phyloP scores from a whole-genome alignment of 805 yeast genomes.

The Kockiozyma suomiensis region DNA sequence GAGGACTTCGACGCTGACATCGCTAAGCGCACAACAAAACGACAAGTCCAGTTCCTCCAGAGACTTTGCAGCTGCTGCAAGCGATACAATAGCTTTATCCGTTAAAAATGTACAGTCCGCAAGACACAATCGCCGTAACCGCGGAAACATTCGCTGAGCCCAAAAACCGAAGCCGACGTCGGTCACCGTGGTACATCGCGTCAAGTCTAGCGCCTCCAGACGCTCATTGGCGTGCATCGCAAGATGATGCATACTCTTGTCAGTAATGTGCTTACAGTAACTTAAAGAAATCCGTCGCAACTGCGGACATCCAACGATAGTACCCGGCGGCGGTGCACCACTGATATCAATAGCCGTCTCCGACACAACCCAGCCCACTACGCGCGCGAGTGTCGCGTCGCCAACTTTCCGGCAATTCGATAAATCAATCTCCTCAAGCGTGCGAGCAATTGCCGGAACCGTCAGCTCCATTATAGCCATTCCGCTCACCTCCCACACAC shows the following conservation, averaged over 20 bases:
- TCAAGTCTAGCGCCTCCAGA: slow-evolving; percentile 59
- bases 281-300: slow-evolving; percentile 59
- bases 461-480: slow-evolving; percentile 82
- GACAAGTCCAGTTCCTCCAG: slow-evolving; percentile 62
- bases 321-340: slow-evolving; percentile 27
- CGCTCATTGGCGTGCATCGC: slow-evolving; percentile 60
- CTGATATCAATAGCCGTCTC: slow-evolving; percentile 8
- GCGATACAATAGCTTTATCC: slow-evolving; percentile 62
- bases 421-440: slow-evolving; percentile 62
- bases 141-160: slow-evolving; percentile 60
- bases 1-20: slow-evolving; percentile 65
- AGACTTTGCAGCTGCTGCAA: slow-evolving; percentile 63
- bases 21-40: slow-evolving; percentile 76
- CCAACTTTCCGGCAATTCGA: slow-evolving; percentile 73
- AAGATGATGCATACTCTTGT: slow-evolving; percentile 63
- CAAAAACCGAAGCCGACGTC: slow-evolving; percentile 72
- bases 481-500: slow-evolving; percentile 77
- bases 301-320: slow-evolving; percentile 59
- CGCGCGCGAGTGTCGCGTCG: slow-evolving; percentile 68
- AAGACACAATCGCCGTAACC: slow-evolving; percentile 55
- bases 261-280: slow-evolving; percentile 78
- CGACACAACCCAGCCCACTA: slow-evolving; percentile 57
- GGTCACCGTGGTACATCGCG: slow-evolving; percentile 77
- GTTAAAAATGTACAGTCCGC: slow-evolving; percentile 76
- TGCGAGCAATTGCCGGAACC: slow-evolving; percentile 62